Conservation (phyloP, 2,329 filamentous ascomycete genomes). For the Tolypocladium cylindrosporum region DNA sequence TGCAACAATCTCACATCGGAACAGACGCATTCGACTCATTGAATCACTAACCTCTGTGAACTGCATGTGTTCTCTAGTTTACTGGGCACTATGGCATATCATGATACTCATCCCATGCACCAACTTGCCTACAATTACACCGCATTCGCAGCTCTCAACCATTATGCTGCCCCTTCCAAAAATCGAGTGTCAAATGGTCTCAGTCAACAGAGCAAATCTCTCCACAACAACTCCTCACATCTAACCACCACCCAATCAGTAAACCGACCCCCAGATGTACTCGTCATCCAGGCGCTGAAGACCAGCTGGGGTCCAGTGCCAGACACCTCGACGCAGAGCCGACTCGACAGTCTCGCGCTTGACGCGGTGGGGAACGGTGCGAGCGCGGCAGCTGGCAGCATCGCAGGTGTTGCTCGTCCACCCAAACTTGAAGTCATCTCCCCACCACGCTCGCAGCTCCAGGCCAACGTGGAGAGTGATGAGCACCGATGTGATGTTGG, state of each 20-base stretch:
- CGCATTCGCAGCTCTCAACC: constrained; percentile 15
- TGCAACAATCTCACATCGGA: background rate
- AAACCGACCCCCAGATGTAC: constrained; percentile 18
- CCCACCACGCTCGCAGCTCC: constrained; percentile 30
- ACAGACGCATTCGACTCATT: no score
- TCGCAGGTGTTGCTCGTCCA: constrained; percentile 32
- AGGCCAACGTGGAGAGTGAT: constrained; percentile 26
- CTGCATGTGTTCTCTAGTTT: background rate
- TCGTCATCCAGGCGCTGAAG: constrained; percentile 21
- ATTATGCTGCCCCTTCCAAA: constrained; percentile 24
- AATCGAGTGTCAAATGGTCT: constrained; percentile 21
- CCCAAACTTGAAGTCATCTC: constrained; percentile 27
- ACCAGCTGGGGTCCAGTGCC: constrained; percentile 22
- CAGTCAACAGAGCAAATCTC: constrained; percentile 19
- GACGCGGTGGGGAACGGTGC: constrained; percentile 12
- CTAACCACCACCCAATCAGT: constrained; percentile 13
- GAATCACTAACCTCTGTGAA: background rate
- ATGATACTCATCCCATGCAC: constrained; percentile 13
- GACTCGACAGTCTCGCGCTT: constrained; percentile 22
- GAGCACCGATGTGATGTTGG: constrained; percentile 27
- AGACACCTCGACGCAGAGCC: constrained; percentile 21
- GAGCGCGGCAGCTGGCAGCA: constrained; percentile 24
- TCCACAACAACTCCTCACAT: constrained; percentile 17
- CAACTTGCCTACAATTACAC: constrained; percentile 18
- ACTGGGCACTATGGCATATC: constrained; percentile 6